Evolutionary conservation across 306 rosid genomes (phyloP).

Genomic region (Morella rubra): DNA sequence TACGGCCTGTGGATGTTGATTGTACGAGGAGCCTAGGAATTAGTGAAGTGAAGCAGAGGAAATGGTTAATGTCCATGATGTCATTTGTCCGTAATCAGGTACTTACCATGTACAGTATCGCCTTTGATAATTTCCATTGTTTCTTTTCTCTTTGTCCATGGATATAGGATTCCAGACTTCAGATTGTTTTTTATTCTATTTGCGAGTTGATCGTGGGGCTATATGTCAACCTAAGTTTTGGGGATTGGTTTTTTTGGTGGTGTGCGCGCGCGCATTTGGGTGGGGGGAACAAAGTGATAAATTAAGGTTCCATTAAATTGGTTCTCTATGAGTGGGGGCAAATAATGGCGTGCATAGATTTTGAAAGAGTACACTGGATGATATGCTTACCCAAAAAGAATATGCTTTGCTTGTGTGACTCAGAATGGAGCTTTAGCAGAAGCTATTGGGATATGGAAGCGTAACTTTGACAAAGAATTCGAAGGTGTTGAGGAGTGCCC

Average conservation of each 20-base stretch:
- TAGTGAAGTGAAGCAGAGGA: constrained; percentile 85
- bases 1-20: constrained; percentile 87
- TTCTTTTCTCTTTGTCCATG: constrained; percentile 6
- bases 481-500: constrained; percentile 99
- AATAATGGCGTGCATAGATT: constrained; percentile 1
- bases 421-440: constrained; percentile 98
- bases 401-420: constrained; percentile 35
- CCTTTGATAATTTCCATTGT: constrained; percentile 13
- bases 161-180: not conserved
- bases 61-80: constrained; percentile 96
- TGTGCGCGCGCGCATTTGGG: too few relatives aligned
- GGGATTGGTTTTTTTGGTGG: not conserved
- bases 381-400: constrained; percentile 10
- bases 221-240: not conserved
- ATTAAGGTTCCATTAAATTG: not conserved
- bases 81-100: constrained; percentile 94
- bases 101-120: constrained; percentile 20
- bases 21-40: constrained; percentile 89
- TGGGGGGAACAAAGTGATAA: not conserved
- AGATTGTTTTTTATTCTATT: not conserved
- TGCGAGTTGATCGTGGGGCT: not conserved
- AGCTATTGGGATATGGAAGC: constrained; percentile 93
- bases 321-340: not conserved
- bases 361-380: constrained; percentile 4
- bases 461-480: constrained; percentile 90